Evolutionary conservation across 768 basidiomycete species (phyloP).

Genomic region (Psilocybe subaeruginosa): DNA sequence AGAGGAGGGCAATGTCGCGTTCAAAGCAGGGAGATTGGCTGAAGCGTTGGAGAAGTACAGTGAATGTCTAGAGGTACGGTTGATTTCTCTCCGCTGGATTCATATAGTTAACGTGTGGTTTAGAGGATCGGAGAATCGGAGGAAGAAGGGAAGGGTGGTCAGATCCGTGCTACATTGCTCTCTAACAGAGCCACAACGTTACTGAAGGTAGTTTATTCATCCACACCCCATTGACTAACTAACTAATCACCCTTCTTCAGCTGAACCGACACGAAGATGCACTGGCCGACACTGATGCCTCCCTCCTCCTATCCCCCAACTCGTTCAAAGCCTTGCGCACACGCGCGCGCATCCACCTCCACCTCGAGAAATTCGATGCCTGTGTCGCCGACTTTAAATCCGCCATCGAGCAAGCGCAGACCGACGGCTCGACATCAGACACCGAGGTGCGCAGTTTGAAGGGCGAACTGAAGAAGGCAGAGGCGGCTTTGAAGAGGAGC

Average conservation of each 20-base stretch:
- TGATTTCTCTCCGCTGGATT: background rate
- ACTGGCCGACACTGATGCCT: slow-evolving; percentile 69
- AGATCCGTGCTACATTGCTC: slow-evolving; percentile 77
- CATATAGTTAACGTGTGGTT: background rate
- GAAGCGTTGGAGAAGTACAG: slow-evolving; percentile 74
- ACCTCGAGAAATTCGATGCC: slow-evolving; percentile 74
- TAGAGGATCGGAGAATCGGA: slow-evolving; percentile 68
- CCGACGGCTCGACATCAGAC: slow-evolving; percentile 58
- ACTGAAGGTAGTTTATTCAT: slow-evolving; percentile 55
- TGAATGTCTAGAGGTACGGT: slow-evolving; percentile 68
- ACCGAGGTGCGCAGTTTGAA: slow-evolving; percentile 64
- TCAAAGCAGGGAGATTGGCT: slow-evolving; percentile 60
- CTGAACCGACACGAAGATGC: slow-evolving; percentile 69
- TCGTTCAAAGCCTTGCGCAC: slow-evolving; percentile 90
- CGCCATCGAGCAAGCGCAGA: slow-evolving; percentile 74
- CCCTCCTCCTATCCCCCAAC: slow-evolving; percentile 59
- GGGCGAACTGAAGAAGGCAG: slow-evolving; percentile 77
- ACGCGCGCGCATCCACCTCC: slow-evolving; percentile 76
- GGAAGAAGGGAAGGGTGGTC: slow-evolving; percentile 79
- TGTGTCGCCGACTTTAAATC: slow-evolving; percentile 76
- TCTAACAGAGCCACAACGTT: slow-evolving; percentile 86
- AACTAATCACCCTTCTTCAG: slow-evolving; percentile 34
- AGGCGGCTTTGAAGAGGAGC: slow-evolving; percentile 80
- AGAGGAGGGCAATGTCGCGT: slow-evolving; percentile 81
- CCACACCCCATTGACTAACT: too few relatives aligned